Evolutionary conservation across 1,284 basidiomycete genomes (phyloP), one percentile per base, ranked within the genome.

Genomic region (Pseudozyma pruni): DNA sequence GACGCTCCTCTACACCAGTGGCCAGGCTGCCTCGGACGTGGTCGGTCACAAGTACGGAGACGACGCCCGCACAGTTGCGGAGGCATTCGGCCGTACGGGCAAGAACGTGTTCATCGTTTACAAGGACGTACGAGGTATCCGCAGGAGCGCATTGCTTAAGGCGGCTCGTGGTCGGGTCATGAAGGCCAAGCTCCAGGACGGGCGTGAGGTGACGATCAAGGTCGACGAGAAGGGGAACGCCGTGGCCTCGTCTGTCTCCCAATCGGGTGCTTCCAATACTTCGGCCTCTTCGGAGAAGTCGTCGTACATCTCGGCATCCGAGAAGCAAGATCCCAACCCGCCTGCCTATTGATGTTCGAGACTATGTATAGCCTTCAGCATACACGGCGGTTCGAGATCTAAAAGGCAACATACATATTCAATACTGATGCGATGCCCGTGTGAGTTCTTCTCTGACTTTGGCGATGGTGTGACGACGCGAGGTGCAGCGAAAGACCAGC

Each of bases 21-120:
- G 74, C 3, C 64, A 78, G 16, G 78, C 81, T 0, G 75, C 80
- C 0, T 76, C 76, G 10, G 52, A 72, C 20, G 80, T 83, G 7
- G 79, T 83, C 1, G 74, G 75, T 20, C 83, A 83, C 75, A 59
- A 55, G 25, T 83, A 78, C 41, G 83, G 83, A 8, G 51, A 72
- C 9, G 82, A 83, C 29, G 83, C 83, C 6, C 57, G 72, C 7
- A 48, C 70, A 11, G 45, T 82, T 0, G 75, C 76, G 1, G 72
- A 79, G 29, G 61, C 71, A 10, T 59, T 80, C 6, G 78, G 76
- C 5, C 54, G 70, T 8, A 63, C 75, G 5, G 66, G 71, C 22
- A 59, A 61, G 54, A 80, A 79, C 48, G 74, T 81, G 32, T 81
- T 72, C 14, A 45, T 81, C 31, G 72, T 82, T 6, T 83, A 83